Base-by-base conservation (phyloP, 2,329 filamentous ascomycete genomes). In the Cercospora beticola region DNA sequence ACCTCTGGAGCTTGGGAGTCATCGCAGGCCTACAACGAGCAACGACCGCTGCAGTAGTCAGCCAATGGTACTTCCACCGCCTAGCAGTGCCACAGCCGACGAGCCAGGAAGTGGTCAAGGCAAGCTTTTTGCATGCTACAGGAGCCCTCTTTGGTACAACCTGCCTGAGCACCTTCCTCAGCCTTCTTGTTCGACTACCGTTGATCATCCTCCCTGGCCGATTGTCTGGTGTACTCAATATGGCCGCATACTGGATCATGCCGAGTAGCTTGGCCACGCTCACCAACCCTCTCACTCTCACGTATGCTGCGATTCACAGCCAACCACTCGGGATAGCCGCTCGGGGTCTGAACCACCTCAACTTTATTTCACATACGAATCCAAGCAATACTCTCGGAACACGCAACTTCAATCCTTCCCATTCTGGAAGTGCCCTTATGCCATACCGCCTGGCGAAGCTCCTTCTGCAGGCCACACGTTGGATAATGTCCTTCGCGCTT, bases 21-120 rank as follows among this genome's bases (percentile, higher is more conserved):
- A 89, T 97, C 77, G 90, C 93, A 67, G 93, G 93, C 18, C 87
- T 98, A 23, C 94, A 99, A 79, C 90, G 95, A 68, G 90, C 92
- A 23, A 95, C 94, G 16, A 97, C 94, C 14, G 94, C 93, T 26
- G 95, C 95, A 10, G 97, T 94, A 0, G 94, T 98, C 26, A 97
- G 93, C 49, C 95, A 99, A 80, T 99, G 95, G 95, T 99, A 99
- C 81, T 99, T 98, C 80, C 94, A 98, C 80, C 92, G 95, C 71
- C 91, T 96, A 74, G 89, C 89, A 4, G 87, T 89, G 10, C 93
- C 94, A 5, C 85, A 90, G 8, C 89, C 93, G 2, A 89, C 92
- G 0, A 94, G 93, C 0, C 85, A 86, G 66, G 90, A 94, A 65
- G 90, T 98, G 59, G 93, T 98, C 28, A 85, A 88, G 70, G 94